A percentile compares a stretch with the other conserved stretches of the same genome.
Conservation (phyloP, 75 land plant genomes). For the Larix kaempferi region DNA sequence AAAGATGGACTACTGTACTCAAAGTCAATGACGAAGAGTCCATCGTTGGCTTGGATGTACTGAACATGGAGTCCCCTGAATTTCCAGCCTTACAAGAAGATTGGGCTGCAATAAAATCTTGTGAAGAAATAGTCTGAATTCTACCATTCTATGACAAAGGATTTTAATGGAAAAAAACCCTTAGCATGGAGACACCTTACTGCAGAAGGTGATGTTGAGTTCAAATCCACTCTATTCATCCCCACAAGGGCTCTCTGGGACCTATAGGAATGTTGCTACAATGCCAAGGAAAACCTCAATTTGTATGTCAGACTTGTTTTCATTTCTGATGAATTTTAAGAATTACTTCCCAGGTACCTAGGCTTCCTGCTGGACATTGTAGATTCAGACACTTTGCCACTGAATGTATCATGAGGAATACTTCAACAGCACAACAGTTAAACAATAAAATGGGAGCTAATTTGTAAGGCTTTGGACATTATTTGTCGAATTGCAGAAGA, state of each 20-base stretch:
- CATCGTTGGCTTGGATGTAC: slow-evolving; percentile 83
- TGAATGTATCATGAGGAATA: slow-evolving; percentile 95
- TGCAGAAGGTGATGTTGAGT: slow-evolving; percentile 98
- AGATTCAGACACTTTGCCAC: slow-evolving; percentile 92
- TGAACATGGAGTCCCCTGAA: slow-evolving; percentile 14
- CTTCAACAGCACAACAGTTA: slow-evolving; percentile 91
- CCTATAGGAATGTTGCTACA: slow-evolving; percentile 87
- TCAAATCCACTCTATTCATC: slow-evolving; percentile 86
- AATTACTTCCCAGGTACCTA: slow-evolving; percentile 92
- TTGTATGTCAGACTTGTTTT: slow-evolving; percentile 89
- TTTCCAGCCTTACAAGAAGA: slow-evolving; percentile 27
- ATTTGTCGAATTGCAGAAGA: slow-evolving; percentile 82
- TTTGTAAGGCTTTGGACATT: slow-evolving; percentile 92
- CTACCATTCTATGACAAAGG: slow-evolving; percentile 87
- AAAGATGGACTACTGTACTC: slow-evolving; percentile 53
- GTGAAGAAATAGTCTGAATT: slow-evolving; percentile 48
- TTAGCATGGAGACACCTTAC: slow-evolving; percentile 87
- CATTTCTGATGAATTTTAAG: slow-evolving; percentile 95
- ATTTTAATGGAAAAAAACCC: slow-evolving; percentile 79
- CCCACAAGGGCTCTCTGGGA: slow-evolving; percentile 88
- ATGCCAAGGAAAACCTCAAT: slow-evolving; percentile 72
- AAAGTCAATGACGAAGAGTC: slow-evolving; percentile 41
- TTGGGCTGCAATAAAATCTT: slow-evolving; percentile 80
- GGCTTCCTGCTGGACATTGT: slow-evolving; percentile 93
- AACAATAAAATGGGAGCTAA: slow-evolving; percentile 91